Percentiles rank a stretch among this genome's conserved stretches.
Evolutionary conservation across 2,329 filamentous ascomycete genomes (phyloP).

Genomic region (Acrocalymma vagum): DNA sequence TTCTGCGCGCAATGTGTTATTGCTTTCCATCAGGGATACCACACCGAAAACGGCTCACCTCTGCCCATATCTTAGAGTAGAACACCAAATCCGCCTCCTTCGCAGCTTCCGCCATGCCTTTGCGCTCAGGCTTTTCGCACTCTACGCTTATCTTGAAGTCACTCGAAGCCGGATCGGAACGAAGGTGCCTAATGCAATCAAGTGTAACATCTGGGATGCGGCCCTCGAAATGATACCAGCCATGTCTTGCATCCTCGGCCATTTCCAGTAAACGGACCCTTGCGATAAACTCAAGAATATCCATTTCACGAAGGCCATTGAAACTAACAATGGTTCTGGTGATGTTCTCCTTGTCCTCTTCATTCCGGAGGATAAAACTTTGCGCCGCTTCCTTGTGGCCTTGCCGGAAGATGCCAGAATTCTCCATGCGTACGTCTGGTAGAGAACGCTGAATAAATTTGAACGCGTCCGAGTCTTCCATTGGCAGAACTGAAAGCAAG

Average conservation of each 20-base stretch:
- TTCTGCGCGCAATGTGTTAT: constrained; percentile 50
- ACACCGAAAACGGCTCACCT: constrained; percentile 52
- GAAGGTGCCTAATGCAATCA: constrained; percentile 66
- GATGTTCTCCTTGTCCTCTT: constrained; percentile 61
- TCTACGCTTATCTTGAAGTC: constrained; percentile 70
- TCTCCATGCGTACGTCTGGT: constrained; percentile 57
- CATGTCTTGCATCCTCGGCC: not conserved
- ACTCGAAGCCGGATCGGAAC: constrained; percentile 49
- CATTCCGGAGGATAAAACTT: constrained; percentile 74
- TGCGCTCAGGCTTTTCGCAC: constrained; percentile 73
- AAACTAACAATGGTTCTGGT: constrained; percentile 76
- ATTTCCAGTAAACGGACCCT: constrained; percentile 51
- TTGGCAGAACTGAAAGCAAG: constrained; percentile 62
- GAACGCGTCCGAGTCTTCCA: constrained; percentile 59
- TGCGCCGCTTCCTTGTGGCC: constrained; percentile 66
- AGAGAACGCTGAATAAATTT: constrained; percentile 65
- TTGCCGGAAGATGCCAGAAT: constrained; percentile 67
- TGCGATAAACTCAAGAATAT: constrained; percentile 64
- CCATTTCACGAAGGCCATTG: constrained; percentile 75
- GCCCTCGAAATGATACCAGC: constrained; percentile 81
- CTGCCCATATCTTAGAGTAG: constrained; percentile 75
- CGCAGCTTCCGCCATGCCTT: constrained; percentile 67
- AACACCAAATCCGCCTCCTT: constrained; percentile 74
- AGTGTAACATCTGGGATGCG: constrained; percentile 69
- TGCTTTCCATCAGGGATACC: not conserved